Evolutionary conservation across 2,329 filamentous ascomycete genomes (phyloP).

Genomic region (Cladosporium halotolerans): DNA sequence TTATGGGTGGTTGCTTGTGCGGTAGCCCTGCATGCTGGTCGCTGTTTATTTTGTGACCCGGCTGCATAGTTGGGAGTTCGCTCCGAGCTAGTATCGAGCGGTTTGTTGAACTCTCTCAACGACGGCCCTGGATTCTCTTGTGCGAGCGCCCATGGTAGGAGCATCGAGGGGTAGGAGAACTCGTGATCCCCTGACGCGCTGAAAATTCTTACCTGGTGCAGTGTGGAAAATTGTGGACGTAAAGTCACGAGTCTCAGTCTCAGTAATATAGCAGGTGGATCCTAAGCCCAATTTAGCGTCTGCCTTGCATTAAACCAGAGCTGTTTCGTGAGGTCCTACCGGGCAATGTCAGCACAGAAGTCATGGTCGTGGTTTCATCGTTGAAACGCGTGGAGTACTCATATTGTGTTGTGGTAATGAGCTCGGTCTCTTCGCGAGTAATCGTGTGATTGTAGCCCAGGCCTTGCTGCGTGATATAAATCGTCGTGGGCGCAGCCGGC

Average conservation of each 20-base stretch:
- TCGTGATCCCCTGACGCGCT: too few relatives aligned
- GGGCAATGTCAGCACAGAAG: slow-evolving; percentile 1
- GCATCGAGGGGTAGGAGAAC: too few relatives aligned
- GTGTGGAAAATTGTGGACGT: background rate
- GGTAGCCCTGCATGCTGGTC: too few relatives aligned
- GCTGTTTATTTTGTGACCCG: too few relatives aligned
- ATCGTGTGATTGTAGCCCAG: background rate
- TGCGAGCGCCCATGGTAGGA: too few relatives aligned
- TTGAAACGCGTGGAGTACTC: background rate
- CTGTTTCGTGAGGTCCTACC: background rate
- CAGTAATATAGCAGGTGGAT: background rate
- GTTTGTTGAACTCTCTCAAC: too few relatives aligned
- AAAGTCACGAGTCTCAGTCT: background rate
- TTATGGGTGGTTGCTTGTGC: too few relatives aligned
- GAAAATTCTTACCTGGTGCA: background rate
- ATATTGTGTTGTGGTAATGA: background rate
- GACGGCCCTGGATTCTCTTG: too few relatives aligned
- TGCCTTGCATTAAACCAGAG: background rate
- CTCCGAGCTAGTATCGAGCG: too few relatives aligned
- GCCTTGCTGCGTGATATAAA: background rate
- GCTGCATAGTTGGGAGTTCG: too few relatives aligned
- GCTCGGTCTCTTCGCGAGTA: background rate
- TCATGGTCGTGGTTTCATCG: background rate
- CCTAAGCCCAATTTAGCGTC: background rate
- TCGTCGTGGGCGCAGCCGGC: background rate